phyloP scores from a whole-genome alignment of 305 asterid species.

The Ilex paraguariensis region DNA sequence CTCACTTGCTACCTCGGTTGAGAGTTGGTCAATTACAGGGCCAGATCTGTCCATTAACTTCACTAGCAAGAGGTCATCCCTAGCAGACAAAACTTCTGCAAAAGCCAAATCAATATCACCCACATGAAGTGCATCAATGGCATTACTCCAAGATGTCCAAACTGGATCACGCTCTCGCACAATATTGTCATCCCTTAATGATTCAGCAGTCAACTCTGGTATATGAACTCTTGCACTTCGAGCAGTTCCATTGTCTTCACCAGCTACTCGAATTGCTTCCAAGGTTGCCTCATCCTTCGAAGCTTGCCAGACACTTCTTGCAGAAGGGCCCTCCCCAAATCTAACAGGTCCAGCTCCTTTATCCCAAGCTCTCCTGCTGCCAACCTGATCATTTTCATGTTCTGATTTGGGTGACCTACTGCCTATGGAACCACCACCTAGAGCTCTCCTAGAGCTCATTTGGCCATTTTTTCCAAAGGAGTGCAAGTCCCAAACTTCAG shows the following conservation, averaged over 20 bases:
- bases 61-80: conserved; percentile 82
- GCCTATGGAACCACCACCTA: conserved; percentile 39
- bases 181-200: conserved; percentile 57
- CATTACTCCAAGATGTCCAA: conserved; percentile 92
- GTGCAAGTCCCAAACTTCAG: conserved; percentile 67
- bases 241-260: conserved; percentile 74
- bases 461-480: conserved; percentile 64
- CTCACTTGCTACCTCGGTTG: conserved; percentile 72
- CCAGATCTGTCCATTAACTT: conserved; percentile 97
- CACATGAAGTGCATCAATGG: conserved; percentile 85
- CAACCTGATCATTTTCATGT: conserved; percentile 55
- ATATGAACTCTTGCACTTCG: conserved; percentile 74
- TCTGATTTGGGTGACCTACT: conserved; percentile 58
- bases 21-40: conserved; percentile 81
- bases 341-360: conserved; percentile 71
- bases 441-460: conserved; percentile 59
- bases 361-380: conserved; percentile 79
- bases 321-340: conserved; percentile 99
- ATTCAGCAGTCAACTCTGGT: conserved; percentile 80
- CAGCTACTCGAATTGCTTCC: conserved; percentile 97
- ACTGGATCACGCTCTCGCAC: conserved; percentile 74
- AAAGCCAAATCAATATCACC: conserved; percentile 89
- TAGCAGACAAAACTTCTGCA: conserved; percentile 78
- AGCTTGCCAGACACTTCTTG: conserved; percentile 99
- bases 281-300: conserved; percentile 97